Evolutionary conservation across 139 green algal genomes (phyloP).

Genomic region (Chlorella vulgaris): DNA sequence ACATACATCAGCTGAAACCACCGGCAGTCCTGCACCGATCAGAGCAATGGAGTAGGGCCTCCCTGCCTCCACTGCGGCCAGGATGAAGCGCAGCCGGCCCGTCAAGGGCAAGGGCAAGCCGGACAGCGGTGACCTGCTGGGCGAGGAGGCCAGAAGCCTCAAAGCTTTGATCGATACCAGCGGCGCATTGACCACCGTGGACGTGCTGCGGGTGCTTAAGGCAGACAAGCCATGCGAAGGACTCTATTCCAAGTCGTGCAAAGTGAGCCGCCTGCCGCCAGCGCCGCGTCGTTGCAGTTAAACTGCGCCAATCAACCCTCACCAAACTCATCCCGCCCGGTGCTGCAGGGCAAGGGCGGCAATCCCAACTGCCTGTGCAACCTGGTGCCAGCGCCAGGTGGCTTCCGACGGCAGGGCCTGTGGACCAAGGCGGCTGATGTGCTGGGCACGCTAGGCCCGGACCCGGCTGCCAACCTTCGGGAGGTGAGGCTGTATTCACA

Average conservation of each 20-base stretch:
- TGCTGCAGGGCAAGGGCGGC: slow-evolving; percentile 51
- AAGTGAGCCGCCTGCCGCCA: slow-evolving; percentile 4
- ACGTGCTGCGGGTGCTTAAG: slow-evolving; percentile 33
- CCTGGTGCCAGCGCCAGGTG: slow-evolving; percentile 57
- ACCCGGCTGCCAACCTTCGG: slow-evolving; percentile 39
- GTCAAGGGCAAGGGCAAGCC: background rate
- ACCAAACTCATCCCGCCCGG: too few species aligned
- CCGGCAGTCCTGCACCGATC: too few species aligned
- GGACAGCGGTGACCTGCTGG: background rate
- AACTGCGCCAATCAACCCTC: too few species aligned
- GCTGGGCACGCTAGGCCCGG: slow-evolving; percentile 48
- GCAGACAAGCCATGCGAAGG: slow-evolving; percentile 32
- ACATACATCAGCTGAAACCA: too few species aligned
- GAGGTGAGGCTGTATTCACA: slow-evolving; percentile 14
- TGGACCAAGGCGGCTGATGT: slow-evolving; percentile 74
- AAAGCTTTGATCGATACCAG: slow-evolving; percentile 19
- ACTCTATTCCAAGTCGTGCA: slow-evolving; percentile 44
- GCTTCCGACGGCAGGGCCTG: slow-evolving; percentile 67
- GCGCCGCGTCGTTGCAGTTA: background rate
- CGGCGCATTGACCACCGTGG: background rate
- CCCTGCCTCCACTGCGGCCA: background rate
- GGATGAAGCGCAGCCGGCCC: slow-evolving; percentile 1
- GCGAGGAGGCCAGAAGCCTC: slow-evolving; percentile 13
- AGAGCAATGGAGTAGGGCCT: background rate
- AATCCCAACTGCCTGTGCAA: slow-evolving; percentile 78